Percentiles rank a stretch among this genome's conserved stretches.
phyloP scores from a whole-genome alignment of 768 basidiomycete species.

The Tephrocybe sp. region DNA sequence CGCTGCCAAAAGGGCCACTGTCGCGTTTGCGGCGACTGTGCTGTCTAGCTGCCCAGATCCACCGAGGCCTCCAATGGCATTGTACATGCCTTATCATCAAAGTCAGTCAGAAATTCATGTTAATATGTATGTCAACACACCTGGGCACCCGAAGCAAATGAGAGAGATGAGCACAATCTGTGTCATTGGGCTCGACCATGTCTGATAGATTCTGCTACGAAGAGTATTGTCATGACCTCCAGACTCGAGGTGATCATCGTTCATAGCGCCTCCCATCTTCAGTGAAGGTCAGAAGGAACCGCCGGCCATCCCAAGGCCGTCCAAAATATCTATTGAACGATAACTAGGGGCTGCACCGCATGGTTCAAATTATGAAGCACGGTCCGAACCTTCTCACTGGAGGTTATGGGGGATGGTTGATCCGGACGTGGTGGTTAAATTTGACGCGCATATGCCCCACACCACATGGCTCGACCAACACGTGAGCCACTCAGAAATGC shows the following conservation, averaged over 20 bases:
- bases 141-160: constrained; percentile 28
- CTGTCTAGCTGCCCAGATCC: constrained; percentile 28
- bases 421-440: too few relatives aligned
- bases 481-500: background rate
- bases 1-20: constrained; percentile 25
- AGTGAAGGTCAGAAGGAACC: background rate
- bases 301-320: too few relatives aligned
- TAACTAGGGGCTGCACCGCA: background rate
- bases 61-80: constrained; percentile 26
- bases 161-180: constrained; percentile 27
- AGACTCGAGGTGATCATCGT: constrained; percentile 6
- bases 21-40: constrained; percentile 29
- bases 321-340: too few relatives aligned
- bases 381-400: constrained; percentile 1
- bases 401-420: background rate
- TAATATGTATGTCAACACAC: too few relatives aligned
- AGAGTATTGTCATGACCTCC: background rate
- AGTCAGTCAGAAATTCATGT: background rate
- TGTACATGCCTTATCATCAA: constrained; percentile 25
- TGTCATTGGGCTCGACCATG: constrained; percentile 24
- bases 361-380: background rate
- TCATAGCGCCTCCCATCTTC: background rate
- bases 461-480: background rate
- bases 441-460: background rate
- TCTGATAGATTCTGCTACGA: constrained; percentile 12